These are phyloP conservation scores for Populus davidiana DNA, from an alignment of 345 rosid genomes.

Conservation along the genomic window DNA sequence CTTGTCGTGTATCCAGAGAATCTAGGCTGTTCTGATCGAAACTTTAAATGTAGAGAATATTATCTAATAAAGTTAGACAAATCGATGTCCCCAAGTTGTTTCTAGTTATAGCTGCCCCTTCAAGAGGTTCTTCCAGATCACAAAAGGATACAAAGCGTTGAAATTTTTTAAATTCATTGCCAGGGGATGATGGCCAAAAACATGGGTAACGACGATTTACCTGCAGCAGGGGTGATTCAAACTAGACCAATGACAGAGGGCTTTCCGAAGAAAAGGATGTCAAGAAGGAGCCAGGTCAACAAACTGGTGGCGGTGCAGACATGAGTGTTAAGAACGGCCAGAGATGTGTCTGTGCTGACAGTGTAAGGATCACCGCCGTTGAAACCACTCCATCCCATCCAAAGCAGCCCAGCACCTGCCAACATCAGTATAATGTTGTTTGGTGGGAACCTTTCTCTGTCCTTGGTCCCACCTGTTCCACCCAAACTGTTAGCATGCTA, in stretches of 20 bases:
- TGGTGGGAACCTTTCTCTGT: constrained; percentile 65
- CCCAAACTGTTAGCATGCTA: background rate
- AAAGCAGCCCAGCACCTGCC: constrained; percentile 63
- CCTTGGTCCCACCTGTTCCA: constrained; percentile 61
- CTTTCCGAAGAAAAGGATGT: constrained; percentile 59
- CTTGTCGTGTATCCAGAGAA: no score
- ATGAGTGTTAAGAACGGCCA: constrained; percentile 71
- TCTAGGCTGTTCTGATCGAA: no score
- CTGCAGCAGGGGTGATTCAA: constrained; percentile 64
- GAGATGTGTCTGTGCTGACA: constrained; percentile 49
- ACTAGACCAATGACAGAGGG: constrained; percentile 60
- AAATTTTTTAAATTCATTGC: background rate
- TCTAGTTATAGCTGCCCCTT: no score
- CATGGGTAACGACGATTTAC: background rate
- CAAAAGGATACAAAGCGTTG: background rate
- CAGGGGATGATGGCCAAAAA: background rate
- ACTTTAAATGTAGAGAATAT: no score
- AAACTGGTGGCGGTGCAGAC: constrained; percentile 70
- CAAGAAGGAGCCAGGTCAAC: constrained; percentile 67
- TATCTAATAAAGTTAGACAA: no score
- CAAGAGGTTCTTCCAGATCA: no score
- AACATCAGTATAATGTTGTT: constrained; percentile 63
- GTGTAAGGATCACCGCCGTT: constrained; percentile 65
- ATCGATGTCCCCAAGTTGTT: no score
- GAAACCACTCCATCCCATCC: constrained; percentile 82